These are phyloP conservation scores for Incumbomyces lentus DNA, from an alignment of 2,329 filamentous ascomycete genomes.

Conservation along the genomic window DNA sequence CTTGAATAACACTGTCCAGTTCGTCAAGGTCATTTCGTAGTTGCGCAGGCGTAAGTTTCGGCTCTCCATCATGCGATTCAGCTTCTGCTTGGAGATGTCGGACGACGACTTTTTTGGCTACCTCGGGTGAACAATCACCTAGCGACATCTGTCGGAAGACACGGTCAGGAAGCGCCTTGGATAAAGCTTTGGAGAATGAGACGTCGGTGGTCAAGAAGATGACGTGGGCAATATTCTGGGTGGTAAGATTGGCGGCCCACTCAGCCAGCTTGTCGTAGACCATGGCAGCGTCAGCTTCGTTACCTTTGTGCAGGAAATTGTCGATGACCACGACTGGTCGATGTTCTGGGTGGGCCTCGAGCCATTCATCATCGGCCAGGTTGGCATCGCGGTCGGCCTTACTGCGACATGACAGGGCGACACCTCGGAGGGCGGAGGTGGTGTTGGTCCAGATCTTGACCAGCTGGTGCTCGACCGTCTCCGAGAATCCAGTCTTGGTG, in stretches of 20 bases:
- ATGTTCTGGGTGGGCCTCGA: slow-evolving; percentile 78
- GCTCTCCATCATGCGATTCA: slow-evolving; percentile 27
- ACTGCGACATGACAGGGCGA: slow-evolving; percentile 59
- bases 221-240: slow-evolving; percentile 82
- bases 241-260: slow-evolving; percentile 79
- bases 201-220: slow-evolving; percentile 88
- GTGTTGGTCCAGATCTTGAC: slow-evolving; percentile 84
- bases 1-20: slow-evolving; percentile 68
- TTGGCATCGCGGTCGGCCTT: slow-evolving; percentile 64
- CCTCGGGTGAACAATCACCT: slow-evolving; percentile 73
- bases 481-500: slow-evolving; percentile 87
- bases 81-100: slow-evolving; percentile 54
- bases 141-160: slow-evolving; percentile 80
- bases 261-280: slow-evolving; percentile 71
- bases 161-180: slow-evolving; percentile 78
- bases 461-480: slow-evolving; percentile 80
- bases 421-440: slow-evolving; percentile 63
- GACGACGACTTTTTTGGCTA: slow-evolving; percentile 84
- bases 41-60: slow-evolving; percentile 37
- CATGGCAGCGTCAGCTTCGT: slow-evolving; percentile 50
- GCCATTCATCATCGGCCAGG: slow-evolving; percentile 71
- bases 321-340: slow-evolving; percentile 80
- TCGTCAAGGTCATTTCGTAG: slow-evolving; percentile 51
- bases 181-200: slow-evolving; percentile 76
- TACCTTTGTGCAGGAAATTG: slow-evolving; percentile 76